Evolutionary conservation across 2,329 filamentous ascomycete species (phyloP), one percentile per base, ranked within the genome.

Genomic region (Drechslerella stenobrocha): DNA sequence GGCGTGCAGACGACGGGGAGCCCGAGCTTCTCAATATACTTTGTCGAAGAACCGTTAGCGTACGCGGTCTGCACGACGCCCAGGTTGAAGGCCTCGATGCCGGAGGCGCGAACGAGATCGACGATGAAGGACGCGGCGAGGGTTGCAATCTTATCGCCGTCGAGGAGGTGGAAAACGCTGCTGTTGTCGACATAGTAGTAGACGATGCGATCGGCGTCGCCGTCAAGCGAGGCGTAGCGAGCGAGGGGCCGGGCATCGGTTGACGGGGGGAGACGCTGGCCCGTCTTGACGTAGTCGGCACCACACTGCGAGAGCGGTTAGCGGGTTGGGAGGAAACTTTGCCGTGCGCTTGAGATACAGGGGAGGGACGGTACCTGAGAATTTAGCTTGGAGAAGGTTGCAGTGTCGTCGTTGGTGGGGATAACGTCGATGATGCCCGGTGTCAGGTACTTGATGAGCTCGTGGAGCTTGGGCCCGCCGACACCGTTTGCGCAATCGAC

Each of bases 401-500:
- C 84, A 26, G 96, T 89, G 76, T 96, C 88, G 76, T 97, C 91
- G 74, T 97, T 97, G 77, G 92, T 84, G 52, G 97, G 83, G 76
- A 87, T 89, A 78, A 95, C 87, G 59, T 95, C 84, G 53, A 96
- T 79, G 20, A 83, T 83, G 47, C 86, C 85, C 70, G 83, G 78
- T 7, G 37, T 7, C 52, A 97, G 80, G 74, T 88, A 82, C 77
- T 96, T 96, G 74, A 96, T 81, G 70, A 97, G 81, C 76, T 96
- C 89, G 70, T 81, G 81, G 72, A 98, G 80, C 79, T 96, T 96
- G 37, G 92, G 91, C 2, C 90, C 93, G 73, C 93, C 93, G 64
- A 98, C 90, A 73, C 93, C 93, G 74, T 98, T 98, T 74, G 93
- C 93, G 76, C 92, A 96, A 77, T 98, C 93, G 11, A 98, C 90